Conservation (phyloP, 2,329 filamentous ascomycete genomes). For the Cryphonectria radicalis region DNA sequence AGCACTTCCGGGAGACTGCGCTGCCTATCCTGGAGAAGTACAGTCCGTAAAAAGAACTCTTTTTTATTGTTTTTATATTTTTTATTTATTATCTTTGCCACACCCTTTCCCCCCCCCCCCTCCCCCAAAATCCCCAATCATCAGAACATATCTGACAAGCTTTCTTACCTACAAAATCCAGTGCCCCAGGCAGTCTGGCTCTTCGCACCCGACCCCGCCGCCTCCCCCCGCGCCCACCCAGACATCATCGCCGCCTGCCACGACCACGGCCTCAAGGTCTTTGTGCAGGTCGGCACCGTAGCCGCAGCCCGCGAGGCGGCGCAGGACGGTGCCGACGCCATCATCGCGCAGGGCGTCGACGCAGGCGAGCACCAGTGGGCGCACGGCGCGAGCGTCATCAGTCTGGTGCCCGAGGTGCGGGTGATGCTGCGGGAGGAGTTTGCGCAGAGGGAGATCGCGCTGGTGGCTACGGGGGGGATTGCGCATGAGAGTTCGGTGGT, state of each 20-base stretch:
- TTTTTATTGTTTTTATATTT: too few relatives aligned
- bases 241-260: conserved; percentile 43
- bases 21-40: conserved; percentile 57
- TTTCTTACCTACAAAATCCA: background rate
- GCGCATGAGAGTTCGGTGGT: conserved; percentile 58
- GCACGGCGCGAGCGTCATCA: conserved; percentile 57
- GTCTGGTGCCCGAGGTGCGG: conserved; percentile 61
- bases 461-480: conserved; percentile 66
- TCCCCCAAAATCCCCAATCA: background rate
- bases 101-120: too few relatives aligned
- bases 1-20: conserved; percentile 46
- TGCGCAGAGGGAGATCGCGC: conserved; percentile 38
- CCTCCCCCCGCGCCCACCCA: conserved; percentile 36
- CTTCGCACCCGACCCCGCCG: conserved; percentile 59
- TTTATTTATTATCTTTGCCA: too few relatives aligned
- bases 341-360: conserved; percentile 67
- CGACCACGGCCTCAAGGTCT: conserved; percentile 49
- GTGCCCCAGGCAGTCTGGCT: conserved; percentile 67
- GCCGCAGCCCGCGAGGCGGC: conserved; percentile 55
- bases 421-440: conserved; percentile 49
- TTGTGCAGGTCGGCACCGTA: conserved; percentile 67
- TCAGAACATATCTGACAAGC: background rate
- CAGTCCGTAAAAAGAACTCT: conserved; percentile 18
- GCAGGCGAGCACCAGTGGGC: conserved; percentile 67
- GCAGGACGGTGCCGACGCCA: conserved; percentile 55